These are phyloP conservation scores for Barnettozyma vustinii DNA, from an alignment of 805 yeast species.

Conservation along the genomic window DNA sequence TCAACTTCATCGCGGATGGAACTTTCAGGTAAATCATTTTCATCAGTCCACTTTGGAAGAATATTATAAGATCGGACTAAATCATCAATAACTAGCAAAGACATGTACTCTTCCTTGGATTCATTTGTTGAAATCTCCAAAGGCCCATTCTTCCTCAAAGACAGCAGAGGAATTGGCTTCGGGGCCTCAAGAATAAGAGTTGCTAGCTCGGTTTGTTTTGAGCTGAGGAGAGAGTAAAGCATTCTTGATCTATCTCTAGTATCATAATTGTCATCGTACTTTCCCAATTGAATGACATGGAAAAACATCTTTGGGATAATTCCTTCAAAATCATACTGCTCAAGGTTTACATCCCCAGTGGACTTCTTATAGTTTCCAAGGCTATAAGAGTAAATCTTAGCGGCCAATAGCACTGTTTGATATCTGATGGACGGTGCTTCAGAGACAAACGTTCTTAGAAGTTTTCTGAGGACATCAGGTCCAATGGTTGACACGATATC, in stretches of 20 bases:
- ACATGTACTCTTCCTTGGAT: conserved; percentile 15
- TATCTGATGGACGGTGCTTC: conserved; percentile 58
- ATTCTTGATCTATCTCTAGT: conserved; percentile 82
- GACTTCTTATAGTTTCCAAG: conserved; percentile 35
- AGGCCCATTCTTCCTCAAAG: conserved; percentile 19
- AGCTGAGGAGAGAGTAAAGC: conserved; percentile 53
- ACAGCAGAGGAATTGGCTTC: conserved; percentile 52
- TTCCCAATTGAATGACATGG: conserved; percentile 55
- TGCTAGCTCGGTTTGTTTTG: conserved; percentile 54
- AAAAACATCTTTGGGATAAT: conserved; percentile 49
- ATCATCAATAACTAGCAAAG: conserved; percentile 21
- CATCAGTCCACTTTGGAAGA: conserved; percentile 43
- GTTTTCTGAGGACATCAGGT: conserved; percentile 67
- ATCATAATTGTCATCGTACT: conserved; percentile 71
- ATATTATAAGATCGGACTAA: conserved; percentile 21
- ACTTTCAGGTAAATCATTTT: conserved; percentile 26
- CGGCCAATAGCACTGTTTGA: conserved; percentile 66
- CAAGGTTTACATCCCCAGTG: conserved; percentile 21
- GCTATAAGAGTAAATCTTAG: conserved; percentile 61
- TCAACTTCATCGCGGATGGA: conserved; percentile 34
- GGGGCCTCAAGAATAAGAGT: conserved; percentile 71
- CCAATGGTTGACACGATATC: conserved; percentile 44
- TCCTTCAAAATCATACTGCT: conserved; percentile 30
- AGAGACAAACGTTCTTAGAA: conserved; percentile 46
- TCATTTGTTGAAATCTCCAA: conserved; percentile 8